Evolutionary conservation across 2,329 filamentous ascomycete genomes (phyloP).

Genomic region (Metarhizium sp.): DNA sequence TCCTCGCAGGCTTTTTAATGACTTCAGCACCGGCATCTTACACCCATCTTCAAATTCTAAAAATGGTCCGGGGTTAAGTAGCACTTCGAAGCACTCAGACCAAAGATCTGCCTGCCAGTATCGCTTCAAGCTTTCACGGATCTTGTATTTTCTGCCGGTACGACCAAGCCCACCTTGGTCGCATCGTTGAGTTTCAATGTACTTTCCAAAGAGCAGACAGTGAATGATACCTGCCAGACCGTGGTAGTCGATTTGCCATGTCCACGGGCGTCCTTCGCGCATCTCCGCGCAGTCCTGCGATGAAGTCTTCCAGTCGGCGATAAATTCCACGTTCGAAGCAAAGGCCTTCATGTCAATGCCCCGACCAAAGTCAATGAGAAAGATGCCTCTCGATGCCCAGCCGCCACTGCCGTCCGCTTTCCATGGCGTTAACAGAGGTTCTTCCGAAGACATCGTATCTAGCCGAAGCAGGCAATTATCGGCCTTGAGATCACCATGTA

Average conservation of each 20-base stretch:
- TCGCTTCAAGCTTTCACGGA: slow-evolving; percentile 76
- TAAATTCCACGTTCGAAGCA: slow-evolving; percentile 62
- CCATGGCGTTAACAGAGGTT: slow-evolving; percentile 54
- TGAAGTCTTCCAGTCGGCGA: slow-evolving; percentile 89
- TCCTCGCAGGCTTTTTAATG: slow-evolving; percentile 60
- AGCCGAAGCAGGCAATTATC: slow-evolving; percentile 92
- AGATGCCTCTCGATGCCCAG: slow-evolving; percentile 72
- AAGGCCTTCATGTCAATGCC: slow-evolving; percentile 91
- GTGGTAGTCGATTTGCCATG: slow-evolving; percentile 94
- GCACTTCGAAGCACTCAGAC: slow-evolving; percentile 69
- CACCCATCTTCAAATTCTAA: slow-evolving; percentile 53
- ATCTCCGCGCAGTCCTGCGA: slow-evolving; percentile 91
- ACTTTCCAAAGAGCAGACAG: slow-evolving; percentile 84
- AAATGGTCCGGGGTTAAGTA: slow-evolving; percentile 72
- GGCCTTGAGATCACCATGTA: slow-evolving; percentile 91
- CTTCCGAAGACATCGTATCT: slow-evolving; percentile 36
- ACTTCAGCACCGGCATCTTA: slow-evolving; percentile 63
- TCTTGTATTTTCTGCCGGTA: slow-evolving; percentile 60
- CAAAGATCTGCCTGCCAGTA: slow-evolving; percentile 97
- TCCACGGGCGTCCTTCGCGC: slow-evolving; percentile 89
- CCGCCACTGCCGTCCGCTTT: slow-evolving; percentile 63
- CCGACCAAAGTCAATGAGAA: slow-evolving; percentile 89
- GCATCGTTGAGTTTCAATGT: slow-evolving; percentile 69
- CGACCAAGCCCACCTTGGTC: slow-evolving; percentile 47
- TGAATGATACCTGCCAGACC: slow-evolving; percentile 85